phyloP scores from a whole-genome alignment of 2,329 filamentous ascomycete species.

The Arthrinium phaeospermum region DNA sequence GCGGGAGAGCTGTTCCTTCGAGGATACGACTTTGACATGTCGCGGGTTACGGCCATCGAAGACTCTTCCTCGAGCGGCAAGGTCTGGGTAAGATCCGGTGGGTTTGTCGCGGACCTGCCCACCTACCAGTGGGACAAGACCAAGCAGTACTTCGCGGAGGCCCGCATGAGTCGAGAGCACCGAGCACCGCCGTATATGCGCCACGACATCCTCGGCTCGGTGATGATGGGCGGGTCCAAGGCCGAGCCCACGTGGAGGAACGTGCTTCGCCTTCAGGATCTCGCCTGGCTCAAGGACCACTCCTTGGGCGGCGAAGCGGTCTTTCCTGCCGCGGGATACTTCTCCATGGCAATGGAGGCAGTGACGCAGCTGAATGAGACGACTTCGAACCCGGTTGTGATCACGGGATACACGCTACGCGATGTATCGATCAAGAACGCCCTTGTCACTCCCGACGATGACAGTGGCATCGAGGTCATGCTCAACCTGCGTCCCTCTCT shows the following conservation, averaged over 20 bases:
- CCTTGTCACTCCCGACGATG: conserved; percentile 37
- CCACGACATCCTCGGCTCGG: conserved; percentile 35
- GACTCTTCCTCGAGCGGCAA: neutral
- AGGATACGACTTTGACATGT: conserved; percentile 32
- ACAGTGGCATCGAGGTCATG: conserved; percentile 38
- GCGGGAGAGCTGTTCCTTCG: conserved; percentile 34
- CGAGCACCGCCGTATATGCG: conserved; percentile 30
- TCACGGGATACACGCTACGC: conserved; percentile 32
- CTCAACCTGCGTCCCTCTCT: conserved; percentile 31
- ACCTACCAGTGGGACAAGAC: conserved; percentile 36
- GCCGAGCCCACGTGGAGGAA: conserved; percentile 33
- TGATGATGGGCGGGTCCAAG: conserved; percentile 24
- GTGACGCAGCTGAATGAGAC: conserved; percentile 28
- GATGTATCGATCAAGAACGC: conserved; percentile 39
- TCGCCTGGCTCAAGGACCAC: conserved; percentile 31
- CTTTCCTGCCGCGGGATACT: conserved; percentile 32
- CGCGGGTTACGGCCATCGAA: conserved; percentile 27
- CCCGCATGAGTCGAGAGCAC: conserved; percentile 33
- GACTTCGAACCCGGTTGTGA: conserved; percentile 20
- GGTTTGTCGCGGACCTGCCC: conserved; percentile 34
- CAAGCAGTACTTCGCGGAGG: conserved; percentile 32
- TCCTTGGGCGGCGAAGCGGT: conserved; percentile 28
- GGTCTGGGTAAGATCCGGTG: too few species aligned
- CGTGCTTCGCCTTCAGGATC: conserved; percentile 26
- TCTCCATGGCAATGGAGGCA: conserved; percentile 33